phyloP scores from a whole-genome alignment of 2,329 filamentous ascomycete species.

The Verticillium albo-atrum region DNA sequence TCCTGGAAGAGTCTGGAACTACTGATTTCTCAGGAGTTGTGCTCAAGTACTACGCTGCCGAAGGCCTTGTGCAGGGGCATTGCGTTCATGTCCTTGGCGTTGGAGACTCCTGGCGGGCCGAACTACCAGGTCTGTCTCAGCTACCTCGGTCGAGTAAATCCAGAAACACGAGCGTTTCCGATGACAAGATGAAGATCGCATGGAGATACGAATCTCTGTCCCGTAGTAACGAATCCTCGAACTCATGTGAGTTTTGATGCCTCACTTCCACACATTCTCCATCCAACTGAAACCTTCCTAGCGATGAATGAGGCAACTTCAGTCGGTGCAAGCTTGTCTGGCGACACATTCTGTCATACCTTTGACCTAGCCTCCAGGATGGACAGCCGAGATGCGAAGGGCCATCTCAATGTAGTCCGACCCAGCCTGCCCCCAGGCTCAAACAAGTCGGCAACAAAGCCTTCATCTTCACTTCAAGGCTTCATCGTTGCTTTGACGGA shows the following conservation, averaged over 20 bases:
- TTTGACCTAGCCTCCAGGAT: slow-evolving; percentile 70
- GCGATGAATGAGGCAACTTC: neutral
- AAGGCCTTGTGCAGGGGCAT: slow-evolving; percentile 89
- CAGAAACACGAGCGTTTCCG: slow-evolving; percentile 33
- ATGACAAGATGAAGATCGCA: slow-evolving; percentile 95
- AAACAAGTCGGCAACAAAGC: slow-evolving; percentile 1
- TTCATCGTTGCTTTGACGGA: slow-evolving; percentile 58
- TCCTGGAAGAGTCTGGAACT: slow-evolving; percentile 85
- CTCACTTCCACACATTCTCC: neutral
- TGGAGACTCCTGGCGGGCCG: slow-evolving; percentile 74
- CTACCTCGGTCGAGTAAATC: slow-evolving; percentile 31
- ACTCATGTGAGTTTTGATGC: slow-evolving; percentile 9
- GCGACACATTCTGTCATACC: slow-evolving; percentile 59
- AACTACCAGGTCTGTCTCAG: slow-evolving; percentile 68
- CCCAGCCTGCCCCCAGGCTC: slow-evolving; percentile 24
- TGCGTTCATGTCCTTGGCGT: slow-evolving; percentile 80
- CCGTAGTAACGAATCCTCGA: slow-evolving; percentile 30
- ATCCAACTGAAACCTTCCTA: neutral
- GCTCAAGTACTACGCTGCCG: slow-evolving; percentile 84
- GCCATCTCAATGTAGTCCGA: slow-evolving; percentile 29
- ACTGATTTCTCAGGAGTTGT: slow-evolving; percentile 89
- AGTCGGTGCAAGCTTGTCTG: slow-evolving; percentile 4
- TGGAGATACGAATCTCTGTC: slow-evolving; percentile 86
- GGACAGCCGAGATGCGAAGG: slow-evolving; percentile 40
- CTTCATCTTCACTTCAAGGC: slow-evolving; percentile 52